Evolutionary conservation across 345 rosid genomes (phyloP).

Genomic region (Corchorus olitorius): DNA sequence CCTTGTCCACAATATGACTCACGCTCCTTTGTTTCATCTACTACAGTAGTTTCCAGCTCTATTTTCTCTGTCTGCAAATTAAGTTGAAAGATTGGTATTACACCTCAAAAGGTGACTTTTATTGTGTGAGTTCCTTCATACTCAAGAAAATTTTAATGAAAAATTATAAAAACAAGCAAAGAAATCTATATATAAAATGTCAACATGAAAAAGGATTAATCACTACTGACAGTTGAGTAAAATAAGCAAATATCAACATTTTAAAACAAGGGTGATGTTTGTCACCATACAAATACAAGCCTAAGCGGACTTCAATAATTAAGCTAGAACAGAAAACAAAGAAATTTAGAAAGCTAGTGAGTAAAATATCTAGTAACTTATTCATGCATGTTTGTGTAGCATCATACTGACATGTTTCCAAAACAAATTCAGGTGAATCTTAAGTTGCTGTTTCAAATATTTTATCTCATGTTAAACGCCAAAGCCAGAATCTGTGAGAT

Average conservation of each 20-base stretch:
- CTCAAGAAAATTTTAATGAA: slow-evolving; percentile 10
- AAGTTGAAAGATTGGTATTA: slow-evolving; percentile 7
- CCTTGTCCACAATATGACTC: slow-evolving; percentile 89
- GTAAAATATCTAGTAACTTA: not conserved
- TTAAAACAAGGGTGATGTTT: not conserved
- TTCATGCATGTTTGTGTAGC: not conserved
- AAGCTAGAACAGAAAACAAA: not conserved
- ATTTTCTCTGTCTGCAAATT: slow-evolving; percentile 86
- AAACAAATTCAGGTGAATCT: slow-evolving; percentile 2
- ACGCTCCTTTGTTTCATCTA: slow-evolving; percentile 95
- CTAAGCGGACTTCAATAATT: not conserved
- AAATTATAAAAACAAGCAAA: slow-evolving; percentile 2
- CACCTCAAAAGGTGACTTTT: slow-evolving; percentile 1
- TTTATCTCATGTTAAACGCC: not conserved
- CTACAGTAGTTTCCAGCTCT: slow-evolving; percentile 96
- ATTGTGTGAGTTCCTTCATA: not conserved
- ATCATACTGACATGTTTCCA: not conserved
- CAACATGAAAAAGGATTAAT: not conserved
- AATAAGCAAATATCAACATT: slow-evolving; percentile 1
- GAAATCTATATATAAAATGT: not conserved
- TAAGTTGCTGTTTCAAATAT: not conserved
- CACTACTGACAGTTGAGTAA: slow-evolving; percentile 3
- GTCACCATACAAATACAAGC: not conserved
- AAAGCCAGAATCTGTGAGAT: not conserved
- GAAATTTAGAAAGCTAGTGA: not conserved